Evolutionary conservation across 75 land plant genomes (phyloP), one percentile per base, ranked within the genome.

Genomic region (Ceratopteris richardii): DNA sequence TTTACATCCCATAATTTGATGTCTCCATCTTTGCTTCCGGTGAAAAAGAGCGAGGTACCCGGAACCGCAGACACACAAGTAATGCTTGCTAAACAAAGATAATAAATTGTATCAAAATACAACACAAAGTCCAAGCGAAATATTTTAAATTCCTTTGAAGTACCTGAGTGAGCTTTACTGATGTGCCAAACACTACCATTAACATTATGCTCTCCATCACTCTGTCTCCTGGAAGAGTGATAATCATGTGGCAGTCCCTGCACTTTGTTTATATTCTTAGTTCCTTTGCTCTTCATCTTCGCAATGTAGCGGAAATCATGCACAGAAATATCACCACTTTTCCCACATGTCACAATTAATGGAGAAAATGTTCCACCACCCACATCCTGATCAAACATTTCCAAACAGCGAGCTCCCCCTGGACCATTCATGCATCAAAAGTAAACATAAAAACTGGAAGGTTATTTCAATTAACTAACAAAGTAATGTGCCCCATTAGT

Each of bases 1-100:
- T 77, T 82, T 26, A 85, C 98, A 81, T 93, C 98, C 98, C 98
- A 93, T 41, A 93, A 85, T 60, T 93, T 93, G 13, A 93, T 84
- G 74, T 93, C 95, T 29, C 98, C 98, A 74, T 93, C 98, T 76
- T 82, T 88, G 68, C 98, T 77, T 29, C 95, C 98, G 11, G 84
- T 92, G 22, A 92, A 71, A 60, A 92, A 92, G 58, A 85, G 71
- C 44, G 80, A 74, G 18, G 95, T 93, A 43, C 82, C 76, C 66
- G 98, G 98, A 44, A 93, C 80, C 24, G 84, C 72, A 44, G 84
- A 60, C 66, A 86, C 77, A 42, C 68, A 85, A 39, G 90, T 76
- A 23, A 93, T 58, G 55, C 87, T 85, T 55, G 87, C 97, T 92
- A 64, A 56, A 72, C 0, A 37, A 31, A 31, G 31, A 52, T 20